A percentile compares a stretch with the other conserved stretches of the same genome.
These are phyloP conservation scores for Fonsecaea nubica DNA, from an alignment of 2,329 filamentous ascomycete species.

Conservation along the genomic window DNA sequence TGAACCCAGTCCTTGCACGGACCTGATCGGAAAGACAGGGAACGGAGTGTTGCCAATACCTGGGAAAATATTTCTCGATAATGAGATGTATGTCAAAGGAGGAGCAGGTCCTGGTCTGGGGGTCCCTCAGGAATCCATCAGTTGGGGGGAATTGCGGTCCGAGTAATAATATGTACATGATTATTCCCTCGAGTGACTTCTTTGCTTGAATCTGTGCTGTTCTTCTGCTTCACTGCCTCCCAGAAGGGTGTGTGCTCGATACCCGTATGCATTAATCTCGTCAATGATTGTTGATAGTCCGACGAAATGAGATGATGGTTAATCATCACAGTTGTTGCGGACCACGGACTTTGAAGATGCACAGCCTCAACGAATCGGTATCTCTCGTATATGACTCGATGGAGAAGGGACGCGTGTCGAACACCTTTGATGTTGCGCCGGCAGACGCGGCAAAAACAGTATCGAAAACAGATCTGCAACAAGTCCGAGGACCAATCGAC, in stretches of 20 bases:
- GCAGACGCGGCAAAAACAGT: slow-evolving; percentile 16
- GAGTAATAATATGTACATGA: background rate
- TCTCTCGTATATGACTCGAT: background rate
- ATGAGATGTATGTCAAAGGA: background rate
- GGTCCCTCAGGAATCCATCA: background rate
- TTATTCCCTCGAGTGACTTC: background rate
- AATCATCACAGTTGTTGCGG: background rate
- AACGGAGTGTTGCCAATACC: background rate
- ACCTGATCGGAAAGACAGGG: background rate
- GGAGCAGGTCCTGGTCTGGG: background rate
- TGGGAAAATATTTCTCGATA: background rate
- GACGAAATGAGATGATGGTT: background rate
- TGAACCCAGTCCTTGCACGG: background rate
- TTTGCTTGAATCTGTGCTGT: background rate
- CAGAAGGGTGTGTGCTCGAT: background rate
- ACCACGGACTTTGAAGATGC: background rate
- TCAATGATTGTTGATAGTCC: background rate
- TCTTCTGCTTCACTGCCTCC: background rate
- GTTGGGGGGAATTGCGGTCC: background rate
- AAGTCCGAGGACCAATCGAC: slow-evolving; percentile 13
- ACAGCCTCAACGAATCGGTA: background rate
- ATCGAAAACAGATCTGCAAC: slow-evolving; percentile 28
- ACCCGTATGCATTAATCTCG: background rate
- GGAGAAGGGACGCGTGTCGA: slow-evolving; percentile 31
- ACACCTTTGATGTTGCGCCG: slow-evolving; percentile 10